A percentile compares a stretch with the other conserved stretches of the same genome.
These are phyloP conservation scores for Colletotrichum lentis DNA, from an alignment of 2,329 filamentous ascomycete species.

Conservation along the genomic window DNA sequence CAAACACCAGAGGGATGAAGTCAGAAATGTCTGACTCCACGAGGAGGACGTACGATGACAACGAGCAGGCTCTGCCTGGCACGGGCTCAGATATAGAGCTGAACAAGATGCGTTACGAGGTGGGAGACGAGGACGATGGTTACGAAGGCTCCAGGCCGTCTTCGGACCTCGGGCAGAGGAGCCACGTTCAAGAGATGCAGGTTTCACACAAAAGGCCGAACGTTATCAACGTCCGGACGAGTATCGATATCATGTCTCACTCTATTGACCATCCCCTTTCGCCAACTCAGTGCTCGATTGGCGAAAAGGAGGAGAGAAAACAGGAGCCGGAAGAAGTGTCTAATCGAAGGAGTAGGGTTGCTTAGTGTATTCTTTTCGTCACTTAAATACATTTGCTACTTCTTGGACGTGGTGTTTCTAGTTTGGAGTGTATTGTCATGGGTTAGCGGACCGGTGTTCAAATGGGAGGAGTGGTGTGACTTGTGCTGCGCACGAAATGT, in stretches of 20 bases:
- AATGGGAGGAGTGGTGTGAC: neutral
- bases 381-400: neutral
- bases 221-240: slow-evolving; percentile 35
- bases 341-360: neutral
- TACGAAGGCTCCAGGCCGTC: slow-evolving; percentile 30
- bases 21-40: slow-evolving; percentile 20
- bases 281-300: slow-evolving; percentile 11
- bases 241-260: slow-evolving; percentile 31
- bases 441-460: neutral
- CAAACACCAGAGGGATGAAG: neutral
- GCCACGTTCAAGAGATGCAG: slow-evolving; percentile 7
- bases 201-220: neutral
- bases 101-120: slow-evolving; percentile 22
- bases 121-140: slow-evolving; percentile 1
- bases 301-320: neutral
- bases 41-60: slow-evolving; percentile 24
- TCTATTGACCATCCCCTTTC: slow-evolving; percentile 2
- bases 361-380: neutral
- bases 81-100: slow-evolving; percentile 35
- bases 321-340: neutral
- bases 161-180: slow-evolving; percentile 29
- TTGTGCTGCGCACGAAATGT: neutral
- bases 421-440: neutral
- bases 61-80: slow-evolving; percentile 19
- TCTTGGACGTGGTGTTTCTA: neutral